Conservation (phyloP, 345 rosid species). For the Brassica nigra region DNA sequence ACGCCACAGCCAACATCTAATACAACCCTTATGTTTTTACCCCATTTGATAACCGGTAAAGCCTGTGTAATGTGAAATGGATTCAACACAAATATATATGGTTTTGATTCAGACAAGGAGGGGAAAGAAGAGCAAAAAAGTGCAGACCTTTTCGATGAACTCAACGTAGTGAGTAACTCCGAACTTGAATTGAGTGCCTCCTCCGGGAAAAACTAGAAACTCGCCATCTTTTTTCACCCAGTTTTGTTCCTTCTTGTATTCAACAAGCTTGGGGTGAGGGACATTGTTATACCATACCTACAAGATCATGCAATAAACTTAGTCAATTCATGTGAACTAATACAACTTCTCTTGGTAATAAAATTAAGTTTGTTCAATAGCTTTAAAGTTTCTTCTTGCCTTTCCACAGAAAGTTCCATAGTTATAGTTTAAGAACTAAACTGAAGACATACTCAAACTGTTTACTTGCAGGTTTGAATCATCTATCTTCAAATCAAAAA, state of each 20-base stretch:
- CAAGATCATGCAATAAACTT: background rate
- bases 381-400: background rate
- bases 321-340: background rate
- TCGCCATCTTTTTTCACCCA: slow-evolving; percentile 79
- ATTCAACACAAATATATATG: background rate
- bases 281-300: slow-evolving; percentile 86
- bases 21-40: slow-evolving; percentile 62
- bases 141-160: slow-evolving; percentile 63
- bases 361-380: background rate
- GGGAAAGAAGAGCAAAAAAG: background rate
- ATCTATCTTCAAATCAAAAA: background rate
- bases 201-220: slow-evolving; percentile 81
- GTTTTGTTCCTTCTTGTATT: slow-evolving; percentile 90
- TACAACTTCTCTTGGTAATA: background rate
- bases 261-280: slow-evolving; percentile 94
- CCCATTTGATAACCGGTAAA: slow-evolving; percentile 72
- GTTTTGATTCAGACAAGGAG: background rate
- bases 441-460: background rate
- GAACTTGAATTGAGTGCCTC: slow-evolving; percentile 89
- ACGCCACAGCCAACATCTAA: slow-evolving; percentile 96
- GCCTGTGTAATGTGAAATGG: slow-evolving; percentile 45
- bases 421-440: background rate
- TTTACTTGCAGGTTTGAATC: background rate
- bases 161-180: slow-evolving; percentile 72
- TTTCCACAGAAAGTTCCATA: slow-evolving; percentile 4